Conservation (phyloP, 768 basidiomycete genomes). For the Pleurotus ostreatus region DNA sequence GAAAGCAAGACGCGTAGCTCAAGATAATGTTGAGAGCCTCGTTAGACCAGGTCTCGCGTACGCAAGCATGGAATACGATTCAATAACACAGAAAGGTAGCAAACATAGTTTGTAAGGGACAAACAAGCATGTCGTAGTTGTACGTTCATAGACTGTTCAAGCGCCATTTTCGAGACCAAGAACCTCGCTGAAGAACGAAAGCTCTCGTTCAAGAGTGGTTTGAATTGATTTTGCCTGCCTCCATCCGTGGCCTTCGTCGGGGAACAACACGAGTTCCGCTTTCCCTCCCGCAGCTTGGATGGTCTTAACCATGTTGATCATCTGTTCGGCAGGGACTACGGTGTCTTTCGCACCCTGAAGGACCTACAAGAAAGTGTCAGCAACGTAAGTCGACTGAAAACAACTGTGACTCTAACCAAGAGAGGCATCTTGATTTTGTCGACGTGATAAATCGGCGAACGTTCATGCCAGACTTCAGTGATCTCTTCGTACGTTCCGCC, state of each 20-base stretch:
- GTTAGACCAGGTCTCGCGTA: too few species aligned
- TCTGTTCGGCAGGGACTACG: slow-evolving; percentile 51
- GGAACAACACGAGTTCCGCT: slow-evolving; percentile 40
- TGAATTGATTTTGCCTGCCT: slow-evolving; percentile 36
- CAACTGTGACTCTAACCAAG: slow-evolving; percentile 31
- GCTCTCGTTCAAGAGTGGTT: slow-evolving; percentile 31
- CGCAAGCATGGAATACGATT: too few species aligned
- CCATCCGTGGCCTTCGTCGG: slow-evolving; percentile 49
- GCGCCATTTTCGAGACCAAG: background rate
- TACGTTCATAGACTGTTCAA: too few species aligned
- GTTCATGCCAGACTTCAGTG: slow-evolving; percentile 42
- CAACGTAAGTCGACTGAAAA: background rate
- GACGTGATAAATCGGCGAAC: slow-evolving; percentile 49
- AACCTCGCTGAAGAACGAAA: slow-evolving; percentile 35
- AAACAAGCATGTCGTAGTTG: too few species aligned
- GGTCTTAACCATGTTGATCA: slow-evolving; percentile 34
- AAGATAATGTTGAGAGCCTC: too few species aligned
- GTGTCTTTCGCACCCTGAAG: slow-evolving; percentile 46
- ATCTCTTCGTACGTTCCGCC: slow-evolving; percentile 46
- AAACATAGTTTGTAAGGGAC: too few species aligned
- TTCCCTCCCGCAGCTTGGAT: slow-evolving; percentile 31
- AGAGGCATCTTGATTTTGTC: slow-evolving; percentile 47
- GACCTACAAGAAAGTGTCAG: slow-evolving; percentile 25
- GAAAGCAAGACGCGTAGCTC: too few species aligned
- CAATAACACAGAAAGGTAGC: too few species aligned